Evolutionary conservation across 2,329 filamentous ascomycete species (phyloP).

Genomic region (Thielaviopsis cerberus): DNA sequence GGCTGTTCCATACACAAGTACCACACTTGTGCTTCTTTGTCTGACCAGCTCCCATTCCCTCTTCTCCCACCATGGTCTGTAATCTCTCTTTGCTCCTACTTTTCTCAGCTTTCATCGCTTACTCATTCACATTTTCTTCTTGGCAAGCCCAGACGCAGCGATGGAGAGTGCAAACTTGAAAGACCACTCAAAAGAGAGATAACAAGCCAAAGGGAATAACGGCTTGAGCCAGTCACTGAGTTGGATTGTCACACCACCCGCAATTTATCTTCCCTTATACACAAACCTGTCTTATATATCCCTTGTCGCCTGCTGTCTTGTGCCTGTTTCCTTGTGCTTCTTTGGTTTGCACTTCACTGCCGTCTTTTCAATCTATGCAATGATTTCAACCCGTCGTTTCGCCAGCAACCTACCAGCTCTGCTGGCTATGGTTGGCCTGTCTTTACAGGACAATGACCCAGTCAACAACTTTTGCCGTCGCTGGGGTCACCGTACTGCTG

Average conservation of each 20-base stretch:
- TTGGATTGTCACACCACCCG: background rate
- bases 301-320: background rate
- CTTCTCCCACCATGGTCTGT: no score
- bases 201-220: background rate
- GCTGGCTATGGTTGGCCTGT: background rate
- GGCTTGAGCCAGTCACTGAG: background rate
- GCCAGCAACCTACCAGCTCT: conserved; percentile 1
- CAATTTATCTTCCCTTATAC: background rate
- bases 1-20: background rate
- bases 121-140: no score
- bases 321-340: background rate
- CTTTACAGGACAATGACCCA: conserved; percentile 27
- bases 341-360: background rate
- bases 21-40: no score
- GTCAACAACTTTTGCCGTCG: conserved; percentile 34
- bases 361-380: background rate
- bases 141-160: background rate
- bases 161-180: background rate
- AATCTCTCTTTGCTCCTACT: no score
- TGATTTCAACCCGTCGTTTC: background rate
- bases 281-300: background rate
- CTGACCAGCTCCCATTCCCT: no score
- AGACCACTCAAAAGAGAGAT: background rate
- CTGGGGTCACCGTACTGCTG: conserved; percentile 40
- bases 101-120: no score